Evolutionary conservation across 345 rosid species (phyloP), one percentile per base, ranked within the genome.

Genomic region (Eucalyptus erythrocorys): DNA sequence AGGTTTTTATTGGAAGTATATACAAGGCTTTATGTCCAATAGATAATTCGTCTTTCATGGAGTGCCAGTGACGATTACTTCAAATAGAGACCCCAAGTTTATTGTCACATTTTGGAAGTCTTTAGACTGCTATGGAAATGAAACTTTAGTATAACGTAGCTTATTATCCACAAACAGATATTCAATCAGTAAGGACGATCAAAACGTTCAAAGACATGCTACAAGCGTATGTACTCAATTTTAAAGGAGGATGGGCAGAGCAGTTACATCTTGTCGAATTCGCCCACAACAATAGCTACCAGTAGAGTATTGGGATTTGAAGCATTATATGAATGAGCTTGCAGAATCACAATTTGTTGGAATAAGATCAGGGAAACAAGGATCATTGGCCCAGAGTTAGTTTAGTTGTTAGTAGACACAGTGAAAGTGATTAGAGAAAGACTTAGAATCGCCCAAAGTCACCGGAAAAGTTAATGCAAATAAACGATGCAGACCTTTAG

Each of bases 221-320:
- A 50, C 3, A 3, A 50, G 19, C 2, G 1, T 50, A 0, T 50
- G 53, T 50, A 50, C 53, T 50, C 0, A 0, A 6, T 3, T 50
- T 50, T 16, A 50, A 50, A 50, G 53, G 53, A 50, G 21, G 0
- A 6, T 50, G 22, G 4, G 8, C 16, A 50, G 53, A 0, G 2
- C 22, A 6, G 0, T 3, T 50, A 50, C 8, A 16, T 50, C 1
- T 50, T 50, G 8, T 50, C 2, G 0, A 50, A 50, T 50, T 50
- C 1, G 2, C 4, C 53, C 3, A 50, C 0, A 50, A 16, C 8
- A 50, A 50, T 0, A 50, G 8, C 8, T 0, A 16, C 2, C 4
- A 0, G 0, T 0, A 50, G 4, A 16, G 22, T 1, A 50, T 16
- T 50, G 53, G 53, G 22, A 50, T 16, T 50, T 50, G 53, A 50